Percentiles rank a stretch among this genome's conserved stretches.
Conservation (phyloP, 2,329 filamentous ascomycete species). For the Xylariales sp. region DNA sequence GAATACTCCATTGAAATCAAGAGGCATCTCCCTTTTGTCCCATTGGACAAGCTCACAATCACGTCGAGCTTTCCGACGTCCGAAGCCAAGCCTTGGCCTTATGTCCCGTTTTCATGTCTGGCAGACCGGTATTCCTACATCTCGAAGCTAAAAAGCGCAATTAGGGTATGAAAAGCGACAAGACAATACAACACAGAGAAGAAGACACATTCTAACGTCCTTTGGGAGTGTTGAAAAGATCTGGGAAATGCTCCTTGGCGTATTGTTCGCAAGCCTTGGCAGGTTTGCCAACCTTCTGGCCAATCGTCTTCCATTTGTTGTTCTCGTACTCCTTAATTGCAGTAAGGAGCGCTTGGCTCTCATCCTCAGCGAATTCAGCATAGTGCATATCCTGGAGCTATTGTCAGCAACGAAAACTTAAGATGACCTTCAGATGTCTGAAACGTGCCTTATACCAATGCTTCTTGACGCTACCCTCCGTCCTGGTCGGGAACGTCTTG, state of each 20-base stretch:
- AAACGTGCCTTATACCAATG: slow-evolving; percentile 91
- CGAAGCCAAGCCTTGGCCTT: no score
- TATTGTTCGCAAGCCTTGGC: slow-evolving; percentile 95
- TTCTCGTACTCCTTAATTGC: slow-evolving; percentile 99
- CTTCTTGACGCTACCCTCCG: slow-evolving; percentile 97
- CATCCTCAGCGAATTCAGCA: slow-evolving; percentile 95
- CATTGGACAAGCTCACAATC: no score
- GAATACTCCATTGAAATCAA: no score
- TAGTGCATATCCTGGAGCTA: slow-evolving; percentile 88
- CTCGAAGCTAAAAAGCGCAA: slow-evolving; percentile 8
- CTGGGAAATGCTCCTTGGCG: slow-evolving; percentile 88
- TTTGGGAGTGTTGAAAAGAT: slow-evolving; percentile 18
- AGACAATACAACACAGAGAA: neutral
- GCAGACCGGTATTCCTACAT: no score
- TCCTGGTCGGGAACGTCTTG: slow-evolving; percentile 91
- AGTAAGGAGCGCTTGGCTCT: slow-evolving; percentile 77
- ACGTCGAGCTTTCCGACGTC: no score
- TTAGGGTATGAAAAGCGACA: slow-evolving; percentile 6
- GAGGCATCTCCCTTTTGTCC: no score
- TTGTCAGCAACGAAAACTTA: neutral
- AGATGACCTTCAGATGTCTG: neutral
- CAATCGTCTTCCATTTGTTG: slow-evolving; percentile 98
- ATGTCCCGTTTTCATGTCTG: no score
- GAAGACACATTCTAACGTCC: neutral
- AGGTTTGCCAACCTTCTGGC: slow-evolving; percentile 93